These are phyloP conservation scores for Grosmannia serpens DNA, from an alignment of 2,329 filamentous ascomycete species.

Conservation along the genomic window DNA sequence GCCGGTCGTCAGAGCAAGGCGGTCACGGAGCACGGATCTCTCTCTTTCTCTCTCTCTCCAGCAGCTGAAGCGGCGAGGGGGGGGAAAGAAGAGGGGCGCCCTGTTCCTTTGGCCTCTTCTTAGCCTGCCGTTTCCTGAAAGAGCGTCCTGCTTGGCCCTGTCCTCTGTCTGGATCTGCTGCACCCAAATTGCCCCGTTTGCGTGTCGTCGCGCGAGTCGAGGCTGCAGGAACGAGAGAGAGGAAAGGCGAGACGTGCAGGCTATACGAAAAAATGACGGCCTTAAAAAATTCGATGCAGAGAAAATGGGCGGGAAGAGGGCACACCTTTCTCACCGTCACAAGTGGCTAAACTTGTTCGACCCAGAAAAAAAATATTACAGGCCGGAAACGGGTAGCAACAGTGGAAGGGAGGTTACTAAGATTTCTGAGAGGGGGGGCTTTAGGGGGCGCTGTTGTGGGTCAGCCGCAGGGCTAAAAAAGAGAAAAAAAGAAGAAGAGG, in stretches of 20 bases:
- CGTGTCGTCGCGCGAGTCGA: not conserved
- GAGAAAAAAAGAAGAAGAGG: not conserved
- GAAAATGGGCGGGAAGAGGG: not conserved
- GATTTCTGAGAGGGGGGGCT: not conserved
- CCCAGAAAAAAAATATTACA: not conserved
- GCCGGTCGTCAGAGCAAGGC: not conserved
- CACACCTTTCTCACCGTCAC: not conserved
- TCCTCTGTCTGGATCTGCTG: not conserved
- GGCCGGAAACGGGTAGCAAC: not conserved
- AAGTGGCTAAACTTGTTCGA: not conserved
- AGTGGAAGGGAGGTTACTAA: not conserved
- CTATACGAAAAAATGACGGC: not conserved
- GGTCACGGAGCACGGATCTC: not conserved
- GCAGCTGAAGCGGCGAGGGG: not conserved
- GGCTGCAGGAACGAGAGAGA: not conserved
- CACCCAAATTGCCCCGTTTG: not conserved
- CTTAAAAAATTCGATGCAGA: not conserved
- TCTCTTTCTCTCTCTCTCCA: not conserved
- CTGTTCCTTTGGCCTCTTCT: not conserved
- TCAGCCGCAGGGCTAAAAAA: not conserved
- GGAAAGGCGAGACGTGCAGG: not conserved
- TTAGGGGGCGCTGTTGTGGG: not conserved
- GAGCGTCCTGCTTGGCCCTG: not conserved
- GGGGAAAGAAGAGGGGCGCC: not conserved
- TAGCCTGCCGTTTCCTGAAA: not conserved